Evolutionary conservation across 148 eudicot genomes (phyloP).

Genomic region (Fagopyrum esculentum): DNA sequence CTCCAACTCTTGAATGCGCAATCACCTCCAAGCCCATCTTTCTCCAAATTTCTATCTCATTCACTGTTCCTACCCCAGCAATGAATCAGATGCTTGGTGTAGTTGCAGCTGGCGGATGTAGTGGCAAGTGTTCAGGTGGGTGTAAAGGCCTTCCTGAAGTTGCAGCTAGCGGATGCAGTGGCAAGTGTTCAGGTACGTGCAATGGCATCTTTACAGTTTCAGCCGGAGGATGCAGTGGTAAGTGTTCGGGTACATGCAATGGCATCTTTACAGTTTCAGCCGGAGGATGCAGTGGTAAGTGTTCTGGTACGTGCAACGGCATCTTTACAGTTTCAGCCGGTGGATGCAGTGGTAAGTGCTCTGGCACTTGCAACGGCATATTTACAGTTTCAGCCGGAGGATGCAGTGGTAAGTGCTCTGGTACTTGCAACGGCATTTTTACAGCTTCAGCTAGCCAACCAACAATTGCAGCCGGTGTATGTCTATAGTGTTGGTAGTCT

Average conservation of each 20-base stretch:
- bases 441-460: too few relatives aligned
- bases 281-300: slow-evolving; percentile 27
- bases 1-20: slow-evolving; percentile 16
- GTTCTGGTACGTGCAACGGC: slow-evolving; percentile 2
- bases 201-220: neutral
- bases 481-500: neutral
- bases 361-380: slow-evolving; percentile 9
- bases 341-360: slow-evolving; percentile 16
- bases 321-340: neutral
- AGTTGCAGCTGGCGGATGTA: slow-evolving; percentile 16
- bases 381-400: too few relatives aligned
- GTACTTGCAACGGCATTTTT: too few relatives aligned
- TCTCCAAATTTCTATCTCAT: slow-evolving; percentile 61
- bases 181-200: slow-evolving; percentile 21
- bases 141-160: neutral
- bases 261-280: slow-evolving; percentile 19
- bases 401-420: too few relatives aligned
- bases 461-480: too few relatives aligned
- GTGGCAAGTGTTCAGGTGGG: slow-evolving; percentile 14
- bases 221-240: slow-evolving; percentile 20
- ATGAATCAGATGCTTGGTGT: slow-evolving; percentile 39
- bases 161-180: slow-evolving; percentile 10
- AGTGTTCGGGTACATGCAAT: slow-evolving; percentile 25
- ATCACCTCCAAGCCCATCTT: slow-evolving; percentile 39
- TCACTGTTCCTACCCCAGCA: slow-evolving; percentile 56